Base-by-base conservation (phyloP, 208 protist species). In the Zelonia costaricensis region DNA sequence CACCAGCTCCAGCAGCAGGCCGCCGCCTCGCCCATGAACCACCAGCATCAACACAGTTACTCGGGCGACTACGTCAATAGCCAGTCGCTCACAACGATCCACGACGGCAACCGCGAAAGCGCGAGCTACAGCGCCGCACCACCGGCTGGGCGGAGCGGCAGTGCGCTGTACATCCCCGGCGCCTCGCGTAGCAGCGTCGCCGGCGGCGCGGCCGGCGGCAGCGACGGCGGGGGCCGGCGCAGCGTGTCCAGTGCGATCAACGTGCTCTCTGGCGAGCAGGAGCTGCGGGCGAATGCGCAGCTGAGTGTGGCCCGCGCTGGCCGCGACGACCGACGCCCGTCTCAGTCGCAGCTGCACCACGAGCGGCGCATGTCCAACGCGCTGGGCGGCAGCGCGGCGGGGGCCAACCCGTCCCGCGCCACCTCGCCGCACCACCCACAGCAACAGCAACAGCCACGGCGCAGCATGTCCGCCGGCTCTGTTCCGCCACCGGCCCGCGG, bases 221-320 rank as follows among this genome's bases (percentile, higher is more conserved):
- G 67, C 43, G 62, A 47, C 7, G 59, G 10, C 25, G n/a, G 51
- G 31, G 27, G 60, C 43, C 52, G 49, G 1, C 43, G 57, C 55
- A 76, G 57, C 46, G 60, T 58, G 30, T 67, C 59, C 43, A 74
- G 69, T 39, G 55, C 38, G 25, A 82, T 82, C 43, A 82, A 82
- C 46, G 65, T 82, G 18, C 42, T 82, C 8, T 71, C 52, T 16
- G 76, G 76, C 9, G 62, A 82, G 8, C 54, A 74, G 31, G 65
- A 72, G 53, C 58, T 82, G 20, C 60, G 63, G 5, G 61, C 69
- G 27, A 68, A 74, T 45, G 69, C 65, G 38, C 68, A 67, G 23
- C 66, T 10, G 42, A 45, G 43, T 25, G 36, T 9, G 10, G 9
- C 12, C 40, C 23, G 39, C 35, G 36, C 13, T 15, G 42, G 15